These are phyloP conservation scores for Medicago truncatula DNA, from an alignment of 306 rosid species.

Conservation along the genomic window MtrunA17r5.0-ANR NC_053045.1:41381001-41381500, in stretches of 20 bases:
- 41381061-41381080: conserved; percentile 96
- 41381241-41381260: neutral
- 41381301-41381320: conserved; percentile 70
- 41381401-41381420: conserved; percentile 96
- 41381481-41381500: conserved; percentile 90
- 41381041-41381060: conserved; percentile 92
- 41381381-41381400: conserved; percentile 99
- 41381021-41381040: conserved; percentile 86
- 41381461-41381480: conserved; percentile 96
- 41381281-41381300: conserved; percentile 33
- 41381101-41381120: conserved; percentile 85
- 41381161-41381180: conserved; percentile 90
- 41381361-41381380: conserved; percentile 98
- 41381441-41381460: conserved; percentile 93
- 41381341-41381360: conserved; percentile 94
- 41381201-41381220: neutral
- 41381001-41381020: conserved; percentile 93
- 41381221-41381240: neutral
- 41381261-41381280: conserved; percentile 9
- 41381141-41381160: conserved; percentile 91
- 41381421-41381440: conserved; percentile 99
- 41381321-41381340: conserved; percentile 97
- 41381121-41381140: conserved; percentile 80
- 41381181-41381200: conserved; percentile 98
- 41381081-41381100: conserved; percentile 88